Percentiles rank a stretch among this genome's conserved stretches.
These are phyloP conservation scores for Lecanicillium sp. DNA, from an alignment of 2,329 filamentous ascomycete species.

Conservation along the genomic window DNA sequence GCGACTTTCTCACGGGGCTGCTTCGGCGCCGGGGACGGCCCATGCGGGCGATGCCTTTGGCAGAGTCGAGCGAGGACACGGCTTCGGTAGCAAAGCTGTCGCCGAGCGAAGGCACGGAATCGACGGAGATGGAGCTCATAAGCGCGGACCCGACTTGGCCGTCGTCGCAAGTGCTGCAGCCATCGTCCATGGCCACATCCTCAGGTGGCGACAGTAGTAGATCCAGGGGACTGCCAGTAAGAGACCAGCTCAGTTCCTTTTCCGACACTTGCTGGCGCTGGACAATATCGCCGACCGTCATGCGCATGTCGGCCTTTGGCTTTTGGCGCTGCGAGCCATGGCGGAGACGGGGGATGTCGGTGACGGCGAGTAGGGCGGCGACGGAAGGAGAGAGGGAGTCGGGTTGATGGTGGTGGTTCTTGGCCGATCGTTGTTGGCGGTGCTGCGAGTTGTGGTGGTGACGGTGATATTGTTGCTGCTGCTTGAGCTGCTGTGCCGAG, in stretches of 20 bases:
- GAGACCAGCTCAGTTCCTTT: slow-evolving; percentile 49
- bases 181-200: slow-evolving; percentile 43
- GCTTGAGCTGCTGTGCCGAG: slow-evolving; percentile 4
- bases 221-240: slow-evolving; percentile 49
- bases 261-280: slow-evolving; percentile 46
- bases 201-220: slow-evolving; percentile 53
- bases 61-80: slow-evolving; percentile 41
- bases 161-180: slow-evolving; percentile 43
- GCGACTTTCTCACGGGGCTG: slow-evolving; percentile 36
- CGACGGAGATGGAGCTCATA: slow-evolving; percentile 48
- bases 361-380: slow-evolving; percentile 53
- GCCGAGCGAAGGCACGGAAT: slow-evolving; percentile 53
- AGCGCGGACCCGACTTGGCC: slow-evolving; percentile 44
- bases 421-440: slow-evolving; percentile 2
- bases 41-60: slow-evolving; percentile 26
- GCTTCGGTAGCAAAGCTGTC: slow-evolving; percentile 45
- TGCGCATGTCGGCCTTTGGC: slow-evolving; percentile 16
- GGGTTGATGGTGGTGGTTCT: slow-evolving; percentile 31
- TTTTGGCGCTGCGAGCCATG: slow-evolving; percentile 26
- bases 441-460: slow-evolving; percentile 6
- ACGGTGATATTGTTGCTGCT: slow-evolving; percentile 3
- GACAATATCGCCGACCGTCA: slow-evolving; percentile 51
- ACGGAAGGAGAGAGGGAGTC: slow-evolving; percentile 52
- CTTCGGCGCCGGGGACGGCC: slow-evolving; percentile 20
- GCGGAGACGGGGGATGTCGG: slow-evolving; percentile 47